A percentile compares a stretch with the other conserved stretches of the same genome.
phyloP scores from a whole-genome alignment of 441 rosid genomes.

The Euphorbia celastroides region DNA sequence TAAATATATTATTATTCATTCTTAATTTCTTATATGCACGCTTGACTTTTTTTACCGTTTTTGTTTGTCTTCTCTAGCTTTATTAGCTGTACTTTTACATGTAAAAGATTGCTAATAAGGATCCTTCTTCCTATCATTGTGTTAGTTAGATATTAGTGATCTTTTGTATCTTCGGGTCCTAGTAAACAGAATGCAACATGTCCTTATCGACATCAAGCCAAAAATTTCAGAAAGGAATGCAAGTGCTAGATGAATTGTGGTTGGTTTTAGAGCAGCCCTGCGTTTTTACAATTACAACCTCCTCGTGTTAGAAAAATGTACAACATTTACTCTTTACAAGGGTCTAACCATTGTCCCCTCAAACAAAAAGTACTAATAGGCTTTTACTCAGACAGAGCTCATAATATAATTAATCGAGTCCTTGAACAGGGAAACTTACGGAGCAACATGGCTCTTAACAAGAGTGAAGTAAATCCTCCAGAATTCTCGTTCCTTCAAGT shows the following conservation, averaged over 20 bases:
- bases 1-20: not conserved
- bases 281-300: not conserved
- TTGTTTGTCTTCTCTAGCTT: not conserved
- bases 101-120: not conserved
- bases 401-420: not conserved
- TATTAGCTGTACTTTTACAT: not conserved
- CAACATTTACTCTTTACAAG: not conserved
- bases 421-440: slow-evolving; percentile 38
- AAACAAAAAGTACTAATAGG: not conserved
- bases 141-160: not conserved
- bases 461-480: slow-evolving; percentile 83
- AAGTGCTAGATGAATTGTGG: not conserved
- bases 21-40: not conserved
- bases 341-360: not conserved
- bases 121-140: not conserved
- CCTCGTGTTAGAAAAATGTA: not conserved
- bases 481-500: slow-evolving; percentile 69
- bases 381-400: not conserved
- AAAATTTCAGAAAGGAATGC: not conserved
- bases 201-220: not conserved
- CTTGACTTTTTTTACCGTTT: not conserved
- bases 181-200: not conserved
- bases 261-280: not conserved
- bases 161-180: not conserved
- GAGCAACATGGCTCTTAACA: slow-evolving; percentile 54